A percentile compares a stretch with the other conserved stretches of the same genome.
phyloP scores from a whole-genome alignment of 78 protist genomes.

The Dictyostelium capitatum region DNA sequence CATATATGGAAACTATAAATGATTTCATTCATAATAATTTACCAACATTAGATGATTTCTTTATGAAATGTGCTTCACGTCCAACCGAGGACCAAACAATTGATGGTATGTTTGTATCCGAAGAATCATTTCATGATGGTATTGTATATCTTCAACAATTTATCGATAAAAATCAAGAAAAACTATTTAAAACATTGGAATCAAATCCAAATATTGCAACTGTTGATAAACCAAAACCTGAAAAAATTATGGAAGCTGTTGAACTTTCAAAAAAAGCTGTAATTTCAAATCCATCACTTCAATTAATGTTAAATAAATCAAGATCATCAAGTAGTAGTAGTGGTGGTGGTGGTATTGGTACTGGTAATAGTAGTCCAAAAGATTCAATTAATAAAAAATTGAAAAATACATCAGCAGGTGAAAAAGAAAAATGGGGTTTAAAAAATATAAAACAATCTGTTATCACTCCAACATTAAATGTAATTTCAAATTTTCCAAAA shows the following conservation, averaged over 20 bases:
- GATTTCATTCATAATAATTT: conserved; percentile 55
- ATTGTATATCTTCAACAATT: conserved; percentile 67
- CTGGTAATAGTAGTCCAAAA: neutral
- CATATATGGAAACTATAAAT: conserved; percentile 67
- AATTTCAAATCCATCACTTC: neutral
- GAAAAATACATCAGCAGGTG: neutral
- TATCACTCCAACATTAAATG: conserved; percentile 47
- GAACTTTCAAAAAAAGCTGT: conserved; percentile 52
- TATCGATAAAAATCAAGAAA: conserved; percentile 63
- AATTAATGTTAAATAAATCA: neutral
- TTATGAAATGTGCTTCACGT: conserved; percentile 44
- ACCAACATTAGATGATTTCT: conserved; percentile 53
- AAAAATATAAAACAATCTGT: conserved; percentile 53
- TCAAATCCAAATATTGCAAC: neutral
- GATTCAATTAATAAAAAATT: too few species aligned
- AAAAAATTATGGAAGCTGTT: conserved; percentile 37
- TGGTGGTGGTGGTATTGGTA: neutral
- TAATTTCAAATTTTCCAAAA: conserved; percentile 30
- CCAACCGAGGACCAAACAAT: conserved; percentile 79
- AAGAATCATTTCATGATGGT: conserved; percentile 53
- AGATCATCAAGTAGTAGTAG: conserved; percentile 42
- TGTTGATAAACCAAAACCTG: conserved; percentile 15
- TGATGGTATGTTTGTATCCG: conserved; percentile 74
- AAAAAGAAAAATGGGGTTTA: conserved; percentile 1
- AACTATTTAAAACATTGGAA: conserved; percentile 18